Evolutionary conservation across 768 basidiomycete species (phyloP), one percentile per base, ranked within the genome.

Genomic region (Pisolithus sp.): DNA sequence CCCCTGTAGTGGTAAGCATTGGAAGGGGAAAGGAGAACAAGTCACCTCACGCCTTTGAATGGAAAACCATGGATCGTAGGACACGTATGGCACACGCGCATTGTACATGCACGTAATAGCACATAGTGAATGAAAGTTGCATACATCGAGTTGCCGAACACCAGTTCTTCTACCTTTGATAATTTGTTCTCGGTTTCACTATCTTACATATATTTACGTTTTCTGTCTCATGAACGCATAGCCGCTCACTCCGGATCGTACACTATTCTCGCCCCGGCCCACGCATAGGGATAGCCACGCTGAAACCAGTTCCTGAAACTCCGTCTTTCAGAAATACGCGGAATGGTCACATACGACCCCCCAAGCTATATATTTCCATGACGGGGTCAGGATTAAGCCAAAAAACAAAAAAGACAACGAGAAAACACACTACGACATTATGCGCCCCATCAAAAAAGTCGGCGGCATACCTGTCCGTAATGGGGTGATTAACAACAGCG

Each of bases 391-490:
- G 17, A 45, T 28, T 13, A 30, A 28, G 41, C 21, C 34, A 18
- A 17, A 45, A 12, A 15, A 5, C 34, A 42, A 17, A 0, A 44
- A 20, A 48, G 6, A 18, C n/a, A n/a, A n/a, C 23, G 20, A 9
- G 13, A 17, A 15, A 24, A 82, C 91, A 57, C 73, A 94, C 89
- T 66, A 96, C 91, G 24, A 94, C 82, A 48, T 82, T 81, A 66
- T 99, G 91, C 58, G 80, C 77, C 5, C 73, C 80, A 67, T 98
- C 96, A 65, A 92, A 93, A 72, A 98, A 98, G 71, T 98, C 95
- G 55, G 74, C 75, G 17, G 89, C 89, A 59, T 86, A 89, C 18
- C 85, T 87, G 60, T 42, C 8, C 49, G 46, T 37, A 42, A 31
- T 36, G 3, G 51, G 31, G 56, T 10, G 10, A 36, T 39, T 24